Percentiles rank a stretch among this genome's conserved stretches.
Evolutionary conservation across 176 grass and related monocot species (phyloP).

Genomic region (Cenchrus purpureus): DNA sequence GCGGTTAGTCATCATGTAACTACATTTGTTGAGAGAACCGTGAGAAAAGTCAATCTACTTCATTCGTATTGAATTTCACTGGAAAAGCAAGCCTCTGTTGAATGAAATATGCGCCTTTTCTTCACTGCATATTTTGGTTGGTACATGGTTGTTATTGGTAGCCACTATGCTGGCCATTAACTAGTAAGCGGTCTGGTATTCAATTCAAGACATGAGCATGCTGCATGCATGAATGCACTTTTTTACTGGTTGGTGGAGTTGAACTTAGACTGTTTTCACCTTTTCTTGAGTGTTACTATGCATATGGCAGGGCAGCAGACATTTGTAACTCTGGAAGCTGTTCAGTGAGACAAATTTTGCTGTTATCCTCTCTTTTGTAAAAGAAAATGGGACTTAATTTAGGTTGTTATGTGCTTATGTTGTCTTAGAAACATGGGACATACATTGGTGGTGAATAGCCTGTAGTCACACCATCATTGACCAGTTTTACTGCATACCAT

Average conservation of each 20-base stretch:
- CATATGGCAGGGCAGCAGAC: neutral
- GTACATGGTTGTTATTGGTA: neutral
- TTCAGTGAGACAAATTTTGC: neutral
- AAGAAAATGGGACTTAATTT: conserved; percentile 11
- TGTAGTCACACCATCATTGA: neutral
- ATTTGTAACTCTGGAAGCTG: neutral
- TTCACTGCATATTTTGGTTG: neutral
- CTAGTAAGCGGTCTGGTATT: conserved; percentile 5
- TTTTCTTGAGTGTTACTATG: neutral
- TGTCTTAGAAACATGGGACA: neutral
- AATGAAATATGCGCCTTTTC: neutral
- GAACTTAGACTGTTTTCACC: neutral
- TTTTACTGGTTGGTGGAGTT: neutral
- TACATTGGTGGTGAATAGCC: too few relatives aligned
- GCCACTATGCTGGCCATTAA: conserved; percentile 3
- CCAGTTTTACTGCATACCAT: conserved; percentile 26
- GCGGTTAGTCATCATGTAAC: neutral
- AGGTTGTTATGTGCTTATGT: conserved; percentile 1
- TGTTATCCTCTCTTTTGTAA: conserved; percentile 18
- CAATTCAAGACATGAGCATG: neutral
- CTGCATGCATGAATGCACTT: neutral
- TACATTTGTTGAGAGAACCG: conserved; percentile 13
- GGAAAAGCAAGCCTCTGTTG: neutral
- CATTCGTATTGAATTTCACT: conserved; percentile 3
- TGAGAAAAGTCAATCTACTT: conserved; percentile 2